Conservation (phyloP, 805 yeast species). For the Kockiozyma suomiensis region DNA sequence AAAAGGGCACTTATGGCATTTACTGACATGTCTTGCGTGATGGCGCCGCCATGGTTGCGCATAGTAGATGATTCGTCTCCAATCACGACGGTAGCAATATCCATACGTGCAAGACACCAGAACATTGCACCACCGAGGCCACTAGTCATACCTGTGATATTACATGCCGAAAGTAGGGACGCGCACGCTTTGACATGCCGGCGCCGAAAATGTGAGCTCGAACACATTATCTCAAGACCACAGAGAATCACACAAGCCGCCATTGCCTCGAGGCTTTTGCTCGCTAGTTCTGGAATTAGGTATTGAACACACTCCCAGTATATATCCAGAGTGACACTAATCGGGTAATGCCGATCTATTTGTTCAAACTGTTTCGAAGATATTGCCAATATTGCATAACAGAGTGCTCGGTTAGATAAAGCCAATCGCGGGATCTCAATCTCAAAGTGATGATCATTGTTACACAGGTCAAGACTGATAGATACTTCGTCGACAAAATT, state of each 20-base stretch:
- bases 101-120: slow-evolving; percentile 52
- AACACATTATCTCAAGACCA: slow-evolving; percentile 50
- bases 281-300: slow-evolving; percentile 16
- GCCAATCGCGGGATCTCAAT: slow-evolving; percentile 46
- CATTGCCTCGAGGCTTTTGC: slow-evolving; percentile 37
- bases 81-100: slow-evolving; percentile 45
- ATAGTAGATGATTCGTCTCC: slow-evolving; percentile 47
- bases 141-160: slow-evolving; percentile 46
- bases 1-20: slow-evolving; percentile 39
- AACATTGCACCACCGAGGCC: slow-evolving; percentile 46
- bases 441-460: slow-evolving; percentile 44
- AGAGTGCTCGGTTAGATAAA: slow-evolving; percentile 28
- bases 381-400: slow-evolving; percentile 43
- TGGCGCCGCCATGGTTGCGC: slow-evolving; percentile 37
- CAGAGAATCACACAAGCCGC: slow-evolving; percentile 49
- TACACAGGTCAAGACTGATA: slow-evolving; percentile 44
- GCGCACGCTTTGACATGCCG: slow-evolving; percentile 48
- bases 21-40: slow-evolving; percentile 35
- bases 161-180: slow-evolving; percentile 45
- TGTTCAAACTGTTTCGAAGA: slow-evolving; percentile 45
- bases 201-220: slow-evolving; percentile 47
- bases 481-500: slow-evolving; percentile 47
- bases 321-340: slow-evolving; percentile 40
- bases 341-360: slow-evolving; percentile 38
- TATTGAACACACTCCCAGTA: slow-evolving; percentile 16